phyloP scores from a whole-genome alignment of 2,329 filamentous ascomycete species.

The Talaromyces funiculosus region DNA sequence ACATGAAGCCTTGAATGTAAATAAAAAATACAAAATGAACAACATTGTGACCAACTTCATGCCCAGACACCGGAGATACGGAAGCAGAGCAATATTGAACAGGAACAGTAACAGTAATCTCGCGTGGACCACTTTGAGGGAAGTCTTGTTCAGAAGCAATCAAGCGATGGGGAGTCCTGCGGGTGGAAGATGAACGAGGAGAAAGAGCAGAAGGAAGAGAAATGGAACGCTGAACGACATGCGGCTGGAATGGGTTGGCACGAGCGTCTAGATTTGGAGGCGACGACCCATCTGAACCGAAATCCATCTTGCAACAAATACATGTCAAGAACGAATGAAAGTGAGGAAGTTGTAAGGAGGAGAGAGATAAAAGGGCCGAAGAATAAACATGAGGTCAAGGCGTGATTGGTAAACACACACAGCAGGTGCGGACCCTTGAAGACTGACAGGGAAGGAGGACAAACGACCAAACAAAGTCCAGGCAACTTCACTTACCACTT shows the following conservation, averaged over 20 bases:
- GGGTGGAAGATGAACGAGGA: conserved; percentile 3
- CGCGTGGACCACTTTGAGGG: neutral
- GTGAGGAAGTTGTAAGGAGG: neutral
- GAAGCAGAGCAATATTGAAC: neutral
- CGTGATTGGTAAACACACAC: neutral
- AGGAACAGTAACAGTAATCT: neutral
- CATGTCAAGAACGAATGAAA: neutral
- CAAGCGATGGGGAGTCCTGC: conserved; percentile 2
- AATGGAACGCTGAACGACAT: conserved; percentile 14
- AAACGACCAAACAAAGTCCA: neutral
- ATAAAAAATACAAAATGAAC: neutral
- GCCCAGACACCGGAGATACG: neutral
- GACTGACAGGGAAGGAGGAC: neutral
- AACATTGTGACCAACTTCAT: neutral
- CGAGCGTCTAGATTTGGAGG: conserved; percentile 21
- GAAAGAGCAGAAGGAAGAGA: conserved; percentile 13
- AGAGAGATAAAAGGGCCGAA: no score
- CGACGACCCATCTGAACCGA: conserved; percentile 4
- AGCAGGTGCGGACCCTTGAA: neutral
- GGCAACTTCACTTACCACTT: conserved; percentile 42
- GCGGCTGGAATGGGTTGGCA: conserved; percentile 21
- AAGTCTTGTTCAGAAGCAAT: conserved; percentile 1
- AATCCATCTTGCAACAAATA: neutral
- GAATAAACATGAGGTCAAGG: neutral
- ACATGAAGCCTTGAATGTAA: neutral